A percentile compares a stretch with the other conserved stretches of the same genome.
Evolutionary conservation across 257 asterid genomes (phyloP).

Genomic region (Fraxinus anomala): DNA sequence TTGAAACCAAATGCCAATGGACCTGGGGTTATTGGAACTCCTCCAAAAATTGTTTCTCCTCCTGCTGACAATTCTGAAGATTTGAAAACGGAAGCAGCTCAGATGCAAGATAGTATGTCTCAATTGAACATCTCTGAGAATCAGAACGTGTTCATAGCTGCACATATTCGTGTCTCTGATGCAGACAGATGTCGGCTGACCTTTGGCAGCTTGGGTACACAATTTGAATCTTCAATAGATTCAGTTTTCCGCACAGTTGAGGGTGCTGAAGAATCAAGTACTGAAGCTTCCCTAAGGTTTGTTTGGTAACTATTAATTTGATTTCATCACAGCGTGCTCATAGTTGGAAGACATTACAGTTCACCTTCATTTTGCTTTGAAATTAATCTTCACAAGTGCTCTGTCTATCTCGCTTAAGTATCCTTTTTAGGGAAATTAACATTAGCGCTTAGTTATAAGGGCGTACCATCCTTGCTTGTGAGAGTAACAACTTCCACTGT

Average conservation of each 20-base stretch:
- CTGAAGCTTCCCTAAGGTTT: conserved; percentile 63
- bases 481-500: conserved; percentile 1
- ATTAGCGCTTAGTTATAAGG: background rate
- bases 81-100: conserved; percentile 48
- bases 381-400: background rate
- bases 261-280: conserved; percentile 46
- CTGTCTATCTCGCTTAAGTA: background rate
- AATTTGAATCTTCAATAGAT: conserved; percentile 43
- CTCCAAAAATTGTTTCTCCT: conserved; percentile 57
- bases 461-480: background rate
- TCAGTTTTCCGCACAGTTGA: conserved; percentile 36
- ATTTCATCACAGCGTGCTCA: background rate
- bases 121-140: conserved; percentile 56
- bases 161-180: conserved; percentile 90
- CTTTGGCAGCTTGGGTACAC: conserved; percentile 85
- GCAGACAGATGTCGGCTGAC: conserved; percentile 74
- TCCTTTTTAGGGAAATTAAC: background rate
- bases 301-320: conserved; percentile 21
- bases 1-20: conserved; percentile 52
- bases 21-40: conserved; percentile 60
- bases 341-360: background rate
- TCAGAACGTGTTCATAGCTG: conserved; percentile 85
- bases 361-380: background rate
- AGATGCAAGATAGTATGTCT: conserved; percentile 56
- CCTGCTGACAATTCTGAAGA: conserved; percentile 46